These are phyloP conservation scores for Pascua guehoae DNA, from an alignment of 1,284 basidiomycete genomes.

Conservation along the genomic window DNA sequence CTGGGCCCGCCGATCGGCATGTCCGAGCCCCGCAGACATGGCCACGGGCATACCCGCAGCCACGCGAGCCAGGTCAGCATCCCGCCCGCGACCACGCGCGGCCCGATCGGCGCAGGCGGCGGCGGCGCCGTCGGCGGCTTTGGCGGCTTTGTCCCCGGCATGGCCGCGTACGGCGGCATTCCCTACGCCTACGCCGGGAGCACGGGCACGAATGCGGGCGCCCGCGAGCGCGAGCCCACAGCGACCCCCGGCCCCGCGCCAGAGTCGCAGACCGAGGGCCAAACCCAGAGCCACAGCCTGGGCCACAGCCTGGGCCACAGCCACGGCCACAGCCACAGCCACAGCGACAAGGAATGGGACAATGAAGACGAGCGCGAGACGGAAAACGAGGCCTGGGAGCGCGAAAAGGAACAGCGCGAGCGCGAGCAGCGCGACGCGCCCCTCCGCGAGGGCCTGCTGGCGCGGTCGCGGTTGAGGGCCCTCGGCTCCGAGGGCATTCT, in stretches of 20 bases:
- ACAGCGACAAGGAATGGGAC: neutral
- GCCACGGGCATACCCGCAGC: too few species aligned
- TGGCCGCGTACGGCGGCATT: neutral
- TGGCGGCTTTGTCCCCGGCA: neutral
- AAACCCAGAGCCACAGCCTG: neutral
- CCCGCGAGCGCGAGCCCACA: neutral
- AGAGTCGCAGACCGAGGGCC: neutral
- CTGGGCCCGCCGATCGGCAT: neutral
- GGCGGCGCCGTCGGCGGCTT: neutral
- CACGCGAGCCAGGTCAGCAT: too few species aligned
- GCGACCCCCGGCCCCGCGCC: neutral
- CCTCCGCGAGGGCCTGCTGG: slow-evolving; percentile 7
- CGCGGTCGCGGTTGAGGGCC: slow-evolving; percentile 4
- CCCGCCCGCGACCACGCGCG: too few species aligned
- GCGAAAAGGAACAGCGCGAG: too few species aligned
- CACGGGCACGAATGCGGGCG: neutral
- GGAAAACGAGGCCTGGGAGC: too few species aligned
- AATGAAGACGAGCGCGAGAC: neutral
- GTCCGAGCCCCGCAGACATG: too few species aligned
- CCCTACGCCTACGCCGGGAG: neutral
- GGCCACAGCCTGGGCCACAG: too few species aligned
- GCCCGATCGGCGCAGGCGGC: neutral
- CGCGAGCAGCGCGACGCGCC: neutral
- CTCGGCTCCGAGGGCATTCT: slow-evolving; percentile 6
- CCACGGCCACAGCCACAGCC: neutral